phyloP scores from a whole-genome alignment of 129 eudicot genomes.

The Helianthus annuus region DNA sequence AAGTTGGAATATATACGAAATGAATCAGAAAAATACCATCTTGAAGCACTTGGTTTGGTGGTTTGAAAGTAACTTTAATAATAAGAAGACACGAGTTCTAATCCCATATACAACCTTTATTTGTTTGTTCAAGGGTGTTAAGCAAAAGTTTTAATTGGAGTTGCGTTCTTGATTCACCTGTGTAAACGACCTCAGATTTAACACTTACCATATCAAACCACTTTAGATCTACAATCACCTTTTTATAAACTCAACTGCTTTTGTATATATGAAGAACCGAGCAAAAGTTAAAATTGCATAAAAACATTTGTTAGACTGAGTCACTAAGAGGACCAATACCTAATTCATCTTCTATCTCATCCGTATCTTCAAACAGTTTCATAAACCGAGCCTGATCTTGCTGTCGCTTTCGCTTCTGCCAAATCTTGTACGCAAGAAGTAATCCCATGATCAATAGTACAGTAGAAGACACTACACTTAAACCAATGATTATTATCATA shows the following conservation, averaged over 20 bases:
- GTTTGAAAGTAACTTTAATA: no score
- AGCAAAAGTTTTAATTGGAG: no score
- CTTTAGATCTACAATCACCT: slow-evolving; percentile 3
- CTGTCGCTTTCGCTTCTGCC: slow-evolving; percentile 70
- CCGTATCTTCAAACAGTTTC: slow-evolving; percentile 69
- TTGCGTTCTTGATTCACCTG: no score
- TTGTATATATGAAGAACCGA: slow-evolving; percentile 15
- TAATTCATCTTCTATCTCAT: slow-evolving; percentile 79
- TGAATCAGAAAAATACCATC: no score
- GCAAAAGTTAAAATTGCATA: slow-evolving; percentile 7
- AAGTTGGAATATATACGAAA: no score
- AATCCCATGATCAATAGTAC: slow-evolving; percentile 40
- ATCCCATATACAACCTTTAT: no score
- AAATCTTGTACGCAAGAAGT: slow-evolving; percentile 53
- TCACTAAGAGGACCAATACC: slow-evolving; percentile 71
- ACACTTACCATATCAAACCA: background rate
- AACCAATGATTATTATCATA: slow-evolving; percentile 29
- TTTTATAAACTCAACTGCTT: slow-evolving; percentile 19
- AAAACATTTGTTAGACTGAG: slow-evolving; percentile 32
- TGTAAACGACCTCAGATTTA: no score
- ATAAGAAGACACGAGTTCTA: no score
- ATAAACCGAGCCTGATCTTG: slow-evolving; percentile 83
- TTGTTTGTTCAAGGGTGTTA: no score
- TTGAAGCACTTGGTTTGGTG: no score
- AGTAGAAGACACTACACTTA: slow-evolving; percentile 35